Percentiles rank a stretch among this genome's conserved stretches.
Evolutionary conservation across 1,284 basidiomycete genomes (phyloP).

Genomic region (Irpex sp.): DNA sequence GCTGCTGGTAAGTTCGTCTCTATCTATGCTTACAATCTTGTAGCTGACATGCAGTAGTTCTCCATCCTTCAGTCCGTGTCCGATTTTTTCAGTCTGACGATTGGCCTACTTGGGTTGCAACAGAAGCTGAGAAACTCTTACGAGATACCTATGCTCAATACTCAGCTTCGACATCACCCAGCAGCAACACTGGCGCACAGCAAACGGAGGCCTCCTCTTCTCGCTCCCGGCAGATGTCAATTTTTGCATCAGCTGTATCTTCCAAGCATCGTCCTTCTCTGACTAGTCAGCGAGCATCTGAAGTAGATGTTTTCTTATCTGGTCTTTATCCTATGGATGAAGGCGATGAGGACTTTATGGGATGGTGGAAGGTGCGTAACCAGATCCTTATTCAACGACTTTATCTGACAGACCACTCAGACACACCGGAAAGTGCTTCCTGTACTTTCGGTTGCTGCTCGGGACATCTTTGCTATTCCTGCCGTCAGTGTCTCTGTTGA

Average conservation of each 20-base stretch:
- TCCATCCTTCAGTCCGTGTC: constrained; percentile 16
- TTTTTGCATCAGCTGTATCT: neutral
- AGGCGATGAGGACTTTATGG: constrained; percentile 10
- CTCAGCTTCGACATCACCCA: neutral
- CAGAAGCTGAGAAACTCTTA: constrained; percentile 10
- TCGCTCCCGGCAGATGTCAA: neutral
- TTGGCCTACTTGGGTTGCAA: constrained; percentile 9
- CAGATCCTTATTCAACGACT: neutral
- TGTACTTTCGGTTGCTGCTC: constrained; percentile 14
- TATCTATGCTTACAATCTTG: neutral
- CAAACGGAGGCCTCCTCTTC: neutral
- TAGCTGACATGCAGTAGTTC: constrained; percentile 16
- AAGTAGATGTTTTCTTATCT: constrained; percentile 7
- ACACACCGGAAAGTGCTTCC: constrained; percentile 3
- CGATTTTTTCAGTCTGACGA: constrained; percentile 12
- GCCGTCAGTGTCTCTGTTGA: constrained; percentile 25
- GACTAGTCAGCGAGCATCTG: neutral
- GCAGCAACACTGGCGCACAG: neutral
- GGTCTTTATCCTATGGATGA: constrained; percentile 3
- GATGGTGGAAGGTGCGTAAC: constrained; percentile 19
- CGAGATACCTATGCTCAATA: constrained; percentile 6
- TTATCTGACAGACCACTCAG: constrained; percentile 3
- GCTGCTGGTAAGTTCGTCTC: constrained; percentile 16
- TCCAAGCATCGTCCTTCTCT: neutral
- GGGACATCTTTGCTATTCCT: constrained; percentile 23